These are phyloP conservation scores for Apiospora aurea DNA, from an alignment of 2,329 filamentous ascomycete species.

Conservation along the genomic window DNA sequence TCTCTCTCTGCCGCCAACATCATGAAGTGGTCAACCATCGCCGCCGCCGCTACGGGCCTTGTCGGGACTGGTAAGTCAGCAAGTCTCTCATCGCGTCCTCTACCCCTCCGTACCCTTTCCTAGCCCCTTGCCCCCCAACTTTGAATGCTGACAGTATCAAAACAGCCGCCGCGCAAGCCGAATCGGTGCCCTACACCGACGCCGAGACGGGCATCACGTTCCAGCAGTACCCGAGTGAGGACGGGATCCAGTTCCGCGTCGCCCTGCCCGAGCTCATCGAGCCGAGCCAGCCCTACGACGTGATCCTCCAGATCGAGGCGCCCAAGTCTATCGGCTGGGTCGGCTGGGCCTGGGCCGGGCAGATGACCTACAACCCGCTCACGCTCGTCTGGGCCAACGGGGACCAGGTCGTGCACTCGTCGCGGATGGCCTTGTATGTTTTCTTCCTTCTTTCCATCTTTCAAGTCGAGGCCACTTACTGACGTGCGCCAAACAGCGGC, in stretches of 20 bases:
- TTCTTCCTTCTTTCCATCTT: no score
- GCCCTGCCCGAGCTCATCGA: conserved; percentile 44
- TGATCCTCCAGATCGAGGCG: conserved; percentile 47
- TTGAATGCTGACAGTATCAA: background rate
- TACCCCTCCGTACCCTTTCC: no score
- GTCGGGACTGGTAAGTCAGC: conserved; percentile 40
- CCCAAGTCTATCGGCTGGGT: conserved; percentile 48
- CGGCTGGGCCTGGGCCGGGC: conserved; percentile 50
- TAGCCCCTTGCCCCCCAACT: conserved; percentile 24
- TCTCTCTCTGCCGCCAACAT: conserved; percentile 27
- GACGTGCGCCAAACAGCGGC: conserved; percentile 35
- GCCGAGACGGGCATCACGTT: conserved; percentile 52
- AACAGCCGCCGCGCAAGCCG: conserved; percentile 37
- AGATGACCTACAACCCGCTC: conserved; percentile 51
- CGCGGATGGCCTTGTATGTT: conserved; percentile 47
- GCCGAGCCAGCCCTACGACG: conserved; percentile 44
- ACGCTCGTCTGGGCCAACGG: conserved; percentile 50
- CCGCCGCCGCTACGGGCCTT: conserved; percentile 38
- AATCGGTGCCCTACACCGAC: conserved; percentile 45
- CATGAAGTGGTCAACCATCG: conserved; percentile 43
- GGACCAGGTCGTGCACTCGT: conserved; percentile 45
- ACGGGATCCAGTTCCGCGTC: conserved; percentile 41
- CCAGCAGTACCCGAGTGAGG: conserved; percentile 48
- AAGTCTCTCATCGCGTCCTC: no score
- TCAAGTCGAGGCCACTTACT: background rate